Base-by-base conservation (phyloP, 192 early-diverging fungal species). In the Funneliformis geosporum region DNA sequence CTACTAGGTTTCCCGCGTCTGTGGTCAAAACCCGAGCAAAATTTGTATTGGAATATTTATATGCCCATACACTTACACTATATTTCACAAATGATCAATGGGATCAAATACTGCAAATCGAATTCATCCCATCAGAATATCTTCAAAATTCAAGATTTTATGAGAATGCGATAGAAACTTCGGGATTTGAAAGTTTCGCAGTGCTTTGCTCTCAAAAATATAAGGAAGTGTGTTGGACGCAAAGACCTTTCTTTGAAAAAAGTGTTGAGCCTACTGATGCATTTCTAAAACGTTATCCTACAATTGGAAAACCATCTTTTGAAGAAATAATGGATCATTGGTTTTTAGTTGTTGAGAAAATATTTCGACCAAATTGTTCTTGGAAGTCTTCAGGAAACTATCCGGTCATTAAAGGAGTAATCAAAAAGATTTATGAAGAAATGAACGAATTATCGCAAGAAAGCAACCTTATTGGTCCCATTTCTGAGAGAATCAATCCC, bases 91-190 rank as follows among this genome's bases (percentile, higher is more conserved):
- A 27, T 23, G 47, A 39, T 5, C 73, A 74, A 39, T 74, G 44
- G 73, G 12, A 23, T 5, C 8, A 33, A 21, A 23, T 74, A 5
- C n/a, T 38, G 23, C 28, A 18, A 8, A 74, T 74, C 16, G 21
- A 60, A 60, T 74, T 74, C 27, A 28, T 74, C 10, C 73, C 73
- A 38, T 23, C 27, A 55, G 73, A 60, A 28, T n/a, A n/a, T 60
- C 7, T 74, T 50, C 28, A n/a, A 59, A 16, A 38, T 14, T 40
- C 33, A 39, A 33, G 33, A 33, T 69, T 43, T 1, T n/a, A 23
- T 16, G 39, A 39, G 7, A 12, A 28, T 8, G 47, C 28, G 16
- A 33, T 8, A 59, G 9, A 74, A 74, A 50, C 33, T 28, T 59
- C 33, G 14, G 27, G 14, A 2, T 21, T 38, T 33, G 73, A 50